These are phyloP conservation scores for Camellia lanceoleosa DNA, from an alignment of 148 eudicot genomes.

Conservation along the genomic window DNA sequence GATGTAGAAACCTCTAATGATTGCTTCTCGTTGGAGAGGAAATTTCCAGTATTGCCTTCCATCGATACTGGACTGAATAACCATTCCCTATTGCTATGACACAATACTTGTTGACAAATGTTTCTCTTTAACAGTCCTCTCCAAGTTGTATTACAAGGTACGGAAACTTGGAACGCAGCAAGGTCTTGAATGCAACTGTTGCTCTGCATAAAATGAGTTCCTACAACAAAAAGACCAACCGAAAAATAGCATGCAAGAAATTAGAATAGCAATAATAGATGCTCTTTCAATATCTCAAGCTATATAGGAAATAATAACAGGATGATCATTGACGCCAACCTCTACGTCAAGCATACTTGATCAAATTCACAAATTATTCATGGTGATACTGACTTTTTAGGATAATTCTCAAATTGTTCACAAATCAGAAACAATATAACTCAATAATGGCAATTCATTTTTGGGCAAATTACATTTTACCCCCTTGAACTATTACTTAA, in stretches of 20 bases:
- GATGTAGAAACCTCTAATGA: slow-evolving; percentile 19
- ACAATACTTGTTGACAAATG: not conserved
- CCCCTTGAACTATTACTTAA: too few relatives aligned
- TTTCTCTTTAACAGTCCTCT: slow-evolving; percentile 3
- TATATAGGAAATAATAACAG: not conserved
- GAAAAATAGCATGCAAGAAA: slow-evolving; percentile 2
- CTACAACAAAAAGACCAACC: not conserved
- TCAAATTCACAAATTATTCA: not conserved
- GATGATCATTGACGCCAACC: not conserved
- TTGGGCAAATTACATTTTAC: too few relatives aligned
- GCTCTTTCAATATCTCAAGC: not conserved
- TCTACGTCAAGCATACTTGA: not conserved
- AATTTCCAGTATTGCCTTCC: slow-evolving; percentile 27
- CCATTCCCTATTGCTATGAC: slow-evolving; percentile 17
- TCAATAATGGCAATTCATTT: too few relatives aligned
- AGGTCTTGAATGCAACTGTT: not conserved
- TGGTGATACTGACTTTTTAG: not conserved
- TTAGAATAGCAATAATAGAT: not conserved
- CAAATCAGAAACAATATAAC: not conserved
- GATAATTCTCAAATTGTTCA: not conserved
- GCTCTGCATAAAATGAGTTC: slow-evolving; percentile 3
- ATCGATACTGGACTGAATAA: slow-evolving; percentile 9
- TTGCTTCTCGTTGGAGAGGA: slow-evolving; percentile 16
- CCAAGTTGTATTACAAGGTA: not conserved
- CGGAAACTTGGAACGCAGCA: slow-evolving; percentile 1